These are phyloP conservation scores for Salvia splendens DNA, from an alignment of 257 asterid genomes.

Conservation along the genomic window DNA sequence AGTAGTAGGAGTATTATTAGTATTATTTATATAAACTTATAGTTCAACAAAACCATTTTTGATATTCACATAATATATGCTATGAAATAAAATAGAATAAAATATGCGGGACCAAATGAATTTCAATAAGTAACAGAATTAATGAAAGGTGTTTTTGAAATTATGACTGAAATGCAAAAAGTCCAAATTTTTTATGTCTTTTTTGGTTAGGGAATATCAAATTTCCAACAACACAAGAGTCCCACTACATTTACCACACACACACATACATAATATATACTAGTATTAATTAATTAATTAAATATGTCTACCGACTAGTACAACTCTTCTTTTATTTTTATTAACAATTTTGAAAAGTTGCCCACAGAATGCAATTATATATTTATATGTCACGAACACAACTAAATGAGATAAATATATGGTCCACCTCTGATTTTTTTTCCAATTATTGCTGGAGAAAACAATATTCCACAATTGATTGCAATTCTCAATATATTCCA, in stretches of 20 bases:
- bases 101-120: no score
- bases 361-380: conserved; percentile 12
- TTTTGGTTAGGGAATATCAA: conserved; percentile 26
- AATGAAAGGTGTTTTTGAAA: no score
- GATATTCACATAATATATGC: no score
- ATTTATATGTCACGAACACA: conserved; percentile 19
- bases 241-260: conserved; percentile 28
- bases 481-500: no score
- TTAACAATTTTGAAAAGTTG: not conserved
- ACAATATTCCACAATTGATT: not conserved
- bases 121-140: no score
- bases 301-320: not conserved
- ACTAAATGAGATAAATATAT: conserved; percentile 8
- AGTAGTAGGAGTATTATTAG: no score
- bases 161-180: conserved; percentile 16
- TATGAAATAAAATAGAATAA: no score
- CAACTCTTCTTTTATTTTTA: conserved; percentile 22
- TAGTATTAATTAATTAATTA: not conserved
- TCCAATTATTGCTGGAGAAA: not conserved
- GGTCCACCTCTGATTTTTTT: not conserved
- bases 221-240: conserved; percentile 22
- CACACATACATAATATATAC: no score
- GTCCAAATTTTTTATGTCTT: conserved; percentile 26
- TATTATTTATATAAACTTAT: no score
- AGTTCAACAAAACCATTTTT: no score